Base-by-base conservation (phyloP, 1,284 basidiomycete species). In the Moesziomyces sp. region DNA sequence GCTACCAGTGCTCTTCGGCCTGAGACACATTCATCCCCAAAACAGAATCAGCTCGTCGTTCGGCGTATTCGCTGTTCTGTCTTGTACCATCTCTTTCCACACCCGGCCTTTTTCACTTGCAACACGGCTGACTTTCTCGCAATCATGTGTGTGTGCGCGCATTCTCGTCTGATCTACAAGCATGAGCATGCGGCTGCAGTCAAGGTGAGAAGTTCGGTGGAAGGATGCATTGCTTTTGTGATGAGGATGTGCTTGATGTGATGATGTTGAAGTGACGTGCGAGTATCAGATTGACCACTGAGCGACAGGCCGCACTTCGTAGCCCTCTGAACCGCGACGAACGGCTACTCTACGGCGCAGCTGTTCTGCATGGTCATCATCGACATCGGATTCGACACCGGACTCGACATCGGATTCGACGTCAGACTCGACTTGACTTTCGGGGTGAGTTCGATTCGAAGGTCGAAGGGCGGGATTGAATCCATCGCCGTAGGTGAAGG, bases 401-500 rank as follows among this genome's bases (percentile, higher is more conserved):
- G 21, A 9, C 24, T 42, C 35, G n/a, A 52, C 46, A 46, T 56
- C 53, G 46, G 50, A 24, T 16, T 57, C 18, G 49, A 24, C 24
- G 6, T 50, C n/a, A 5, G 53, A 24, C n/a, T 57, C 18, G 49
- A 24, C 24, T 2, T 50, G 8, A 5, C 16, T 9, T 7, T n/a
- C 5, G 38, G 14, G 4, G 38, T 18, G 11, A 4, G 14, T 40
- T 2, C 16, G 62, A 58, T 68, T 65, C 6, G 40, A 54, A 0
- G 71, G 66, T 16, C 19, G 48, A 2, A 74, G 53, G 1, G 13
- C 18, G 1, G 80, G 79, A 38, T 82, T 82, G 46, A 82, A 67
- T 3, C 52, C 91, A 52, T 90, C 89, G 68, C 91, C 90, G 80
- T 92, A 96, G 8, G 93, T 93, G 89, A 93, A 96, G 5, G 94